Evolutionary conservation across 2,329 filamentous ascomycete species (phyloP), one percentile per base, ranked within the genome.

Genomic region (Rutstroemia sp.): DNA sequence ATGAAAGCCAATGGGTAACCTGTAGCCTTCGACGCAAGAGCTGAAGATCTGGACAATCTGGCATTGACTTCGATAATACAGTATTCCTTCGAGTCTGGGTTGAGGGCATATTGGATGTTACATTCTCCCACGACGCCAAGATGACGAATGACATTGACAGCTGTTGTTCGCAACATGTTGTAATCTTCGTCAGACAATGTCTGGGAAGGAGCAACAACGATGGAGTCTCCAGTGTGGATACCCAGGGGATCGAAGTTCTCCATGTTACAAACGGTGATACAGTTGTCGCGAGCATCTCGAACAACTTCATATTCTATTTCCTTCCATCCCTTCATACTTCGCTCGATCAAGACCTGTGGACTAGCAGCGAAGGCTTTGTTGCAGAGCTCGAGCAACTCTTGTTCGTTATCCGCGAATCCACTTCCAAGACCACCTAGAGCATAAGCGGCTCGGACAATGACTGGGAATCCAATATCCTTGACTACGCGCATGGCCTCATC

Each of bases 271-370:
- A 97, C 92, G 3, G 92, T 97, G 69, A 97, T 97, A 73, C 94
- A 97, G 82, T 99, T 99, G 81, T 97, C 95, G 72, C 89, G 86
- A 54, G 90, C 92, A 73, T 99, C 94, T 66, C 94, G 89, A 60
- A 97, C 94, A 57, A 97, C 94, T 75, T 97, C 94, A 69, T 97
- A 99, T 74, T 99, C 94, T 51, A 96, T 87, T 75, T 99, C 94
- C 76, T 99, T 99, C 94, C 94, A 99, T 73, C 94, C 94, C 80
- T 96, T 97, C 65, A 99, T 83, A 52, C 91, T 96, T 76, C 97
- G 97, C 79, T 99, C 94, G 58, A 99, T 92, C 70, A 99, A 75
- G 68, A 99, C 96, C 74, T 99, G 94, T 49, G 94, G 92, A 2
- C 92, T 92, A 37, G 97, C 82, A 47, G 92, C 95, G 57, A 99